Evolutionary conservation across 1,284 basidiomycete genomes (phyloP), one percentile per base, ranked within the genome.

Genomic region (Blastosporella zonata): DNA sequence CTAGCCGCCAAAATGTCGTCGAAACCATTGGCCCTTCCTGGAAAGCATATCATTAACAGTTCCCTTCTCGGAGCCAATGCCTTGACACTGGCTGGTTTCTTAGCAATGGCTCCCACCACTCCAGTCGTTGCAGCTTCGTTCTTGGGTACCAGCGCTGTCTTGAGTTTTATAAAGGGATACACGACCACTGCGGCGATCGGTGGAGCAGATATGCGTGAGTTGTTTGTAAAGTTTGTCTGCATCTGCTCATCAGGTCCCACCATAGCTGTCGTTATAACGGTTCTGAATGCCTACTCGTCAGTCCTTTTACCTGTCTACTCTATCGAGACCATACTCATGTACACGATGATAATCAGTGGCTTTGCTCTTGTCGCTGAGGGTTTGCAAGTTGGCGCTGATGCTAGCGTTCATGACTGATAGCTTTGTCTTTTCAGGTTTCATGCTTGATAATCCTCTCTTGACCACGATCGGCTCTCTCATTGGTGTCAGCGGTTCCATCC

Each of bases 361-460:
- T 91, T 93, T 58, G 90, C 90, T 17, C 78, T 93, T n/a, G 88
- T 93, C n/a, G 90, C 90, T 2, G 90, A 93, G 76, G 90, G 83
- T 77, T 43, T 48, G 33, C 33, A 31, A 4, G 55, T 20, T 33
- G n/a, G 4, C 15, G n/a, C 9, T 36, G 23, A 28, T 6, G 17
- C 29, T 5, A 25, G 37, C 23, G 12, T 27, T 22, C 20, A n/a
- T 9, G 31, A 44, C 6, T 47, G 39, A 49, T 22, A 39, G 46
- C 15, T 40, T 17, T 17, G 15, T 37, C 2, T 20, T 44, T 27
- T n/a, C 33, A 82, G 81, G 88, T 6, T 88, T 93, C 62, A 93
- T 93, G 90, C 67, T 92, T 54, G 87, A 93, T 61, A 92, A 93
- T 61, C 80, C 88, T 18, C 74, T 93, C 6, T 68, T 93, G 42